A percentile compares a stretch with the other conserved stretches of the same genome.
phyloP scores from a whole-genome alignment of 106 monocot species.

The Triglochin maritima region DNA sequence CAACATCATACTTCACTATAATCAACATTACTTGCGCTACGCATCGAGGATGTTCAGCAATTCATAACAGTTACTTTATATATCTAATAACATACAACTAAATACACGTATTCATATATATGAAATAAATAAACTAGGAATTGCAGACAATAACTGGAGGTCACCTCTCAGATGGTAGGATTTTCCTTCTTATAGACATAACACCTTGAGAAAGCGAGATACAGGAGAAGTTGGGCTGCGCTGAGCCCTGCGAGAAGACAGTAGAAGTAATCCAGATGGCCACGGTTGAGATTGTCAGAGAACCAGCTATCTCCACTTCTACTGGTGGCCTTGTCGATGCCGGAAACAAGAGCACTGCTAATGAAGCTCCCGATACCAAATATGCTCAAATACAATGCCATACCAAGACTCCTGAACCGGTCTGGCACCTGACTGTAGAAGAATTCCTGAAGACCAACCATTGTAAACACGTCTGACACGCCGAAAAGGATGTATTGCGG shows the following conservation, averaged over 20 bases:
- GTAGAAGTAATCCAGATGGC: constrained; percentile 17
- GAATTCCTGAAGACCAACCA: constrained; percentile 53
- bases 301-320: constrained; percentile 8
- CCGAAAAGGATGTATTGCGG: constrained; percentile 44
- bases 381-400: constrained; percentile 44
- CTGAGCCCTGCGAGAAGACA: constrained; percentile 9
- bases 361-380: constrained; percentile 9
- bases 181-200: constrained; percentile 5
- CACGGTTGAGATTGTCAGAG: constrained; percentile 12
- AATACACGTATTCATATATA: too few species aligned
- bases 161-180: not conserved
- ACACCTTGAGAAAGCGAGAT: not conserved
- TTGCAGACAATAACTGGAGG: not conserved
- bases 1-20: too few species aligned
- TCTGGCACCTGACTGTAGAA: constrained; percentile 41
- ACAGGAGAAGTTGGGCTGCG: not conserved
- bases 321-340: constrained; percentile 6
- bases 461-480: constrained; percentile 23
- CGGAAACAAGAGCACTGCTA: constrained; percentile 6
- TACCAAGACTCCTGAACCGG: constrained; percentile 36
- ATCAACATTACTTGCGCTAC: too few species aligned
- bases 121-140: not conserved
- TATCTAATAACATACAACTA: too few species aligned
- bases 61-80: too few species aligned
- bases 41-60: too few species aligned